Base-by-base conservation (phyloP, 768 basidiomycete genomes). In the Coprinopsis marcescibilis region DNA sequence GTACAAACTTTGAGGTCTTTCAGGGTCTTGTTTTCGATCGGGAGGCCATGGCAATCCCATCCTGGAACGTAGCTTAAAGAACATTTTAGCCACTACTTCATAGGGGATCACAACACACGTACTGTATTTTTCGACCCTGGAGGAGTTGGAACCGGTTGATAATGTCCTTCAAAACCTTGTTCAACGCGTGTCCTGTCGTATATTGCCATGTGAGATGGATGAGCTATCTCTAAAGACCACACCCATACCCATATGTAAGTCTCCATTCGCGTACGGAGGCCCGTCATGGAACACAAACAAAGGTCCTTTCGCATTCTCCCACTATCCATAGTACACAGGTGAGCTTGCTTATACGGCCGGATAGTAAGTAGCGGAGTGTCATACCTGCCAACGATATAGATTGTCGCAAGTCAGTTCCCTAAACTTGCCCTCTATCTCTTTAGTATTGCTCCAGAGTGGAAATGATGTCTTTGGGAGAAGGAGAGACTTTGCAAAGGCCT, bases 11-110 rank as follows among this genome's bases (percentile, higher is more conserved):
- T 75, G 21, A 95, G 71, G 19, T 85, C 77, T 50, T 85, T 72
- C 27, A 99, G 67, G 0, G 93, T 89, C 58, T 96, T 97, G 54
- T 91, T 90, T 62, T 98, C 95, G 51, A 98, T 97, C 0, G 95
- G 95, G 11, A 97, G 78, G 4, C 95, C 95, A 61, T 99, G 95
- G 57, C 95, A 98, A 58, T 99, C 95, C 91, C 92, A 99, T 8
- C 95, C 95, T 27, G 95, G 94, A 12, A 88, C 65, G 65, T 94
- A 97, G 57, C 95, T 97, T 33, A 50, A 27, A 1, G 27, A 42
- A 24, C n/a, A 8, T 3, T 21, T 14, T 25, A 23, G 21, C n/a
- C 24, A 3, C 23, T 41, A 17, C 36, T 2, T 38, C n/a, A 5
- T 19, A 51, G 2, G 7, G 26, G 24, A 38, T 7, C 30, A 32